phyloP scores from a whole-genome alignment of 1,139 yeast genomes.

The Eremothecium cymbalariae region DNA sequence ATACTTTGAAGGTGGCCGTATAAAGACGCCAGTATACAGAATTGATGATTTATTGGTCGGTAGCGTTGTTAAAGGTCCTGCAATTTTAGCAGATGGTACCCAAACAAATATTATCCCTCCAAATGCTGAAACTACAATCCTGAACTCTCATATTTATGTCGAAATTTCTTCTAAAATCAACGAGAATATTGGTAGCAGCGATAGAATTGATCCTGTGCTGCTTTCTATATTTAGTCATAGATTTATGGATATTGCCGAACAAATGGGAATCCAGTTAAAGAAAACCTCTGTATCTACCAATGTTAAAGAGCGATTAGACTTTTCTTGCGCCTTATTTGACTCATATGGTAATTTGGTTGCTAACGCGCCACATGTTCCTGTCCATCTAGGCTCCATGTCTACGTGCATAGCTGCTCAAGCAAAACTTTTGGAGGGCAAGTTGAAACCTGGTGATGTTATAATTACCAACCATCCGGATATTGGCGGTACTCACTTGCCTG shows the following conservation, averaged over 20 bases:
- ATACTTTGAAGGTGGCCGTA: constrained; percentile 45
- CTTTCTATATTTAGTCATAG: constrained; percentile 75
- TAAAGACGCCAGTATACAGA: constrained; percentile 43
- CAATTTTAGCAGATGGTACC: constrained; percentile 75
- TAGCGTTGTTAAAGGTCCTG: constrained; percentile 58
- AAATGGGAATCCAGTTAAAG: constrained; percentile 76
- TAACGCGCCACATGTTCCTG: constrained; percentile 84
- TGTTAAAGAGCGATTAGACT: constrained; percentile 75
- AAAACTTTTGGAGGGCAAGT: constrained; percentile 51
- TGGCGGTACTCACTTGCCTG: constrained; percentile 81
- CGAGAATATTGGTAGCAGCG: constrained; percentile 33
- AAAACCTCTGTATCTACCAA: constrained; percentile 81
- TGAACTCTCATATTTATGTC: constrained; percentile 53
- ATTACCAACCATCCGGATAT: constrained; percentile 73
- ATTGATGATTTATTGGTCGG: constrained; percentile 49
- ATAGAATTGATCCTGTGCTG: constrained; percentile 55
- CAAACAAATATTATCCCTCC: constrained; percentile 83
- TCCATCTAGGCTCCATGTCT: constrained; percentile 82
- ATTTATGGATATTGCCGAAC: constrained; percentile 84
- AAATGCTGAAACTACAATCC: constrained; percentile 51
- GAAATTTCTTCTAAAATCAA: constrained; percentile 30
- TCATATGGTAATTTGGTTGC: constrained; percentile 71
- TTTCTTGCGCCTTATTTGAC: constrained; percentile 77
- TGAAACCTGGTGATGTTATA: constrained; percentile 63
- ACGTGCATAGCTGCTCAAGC: constrained; percentile 69